Evolutionary conservation across 371 early-diverging fungal genomes (phyloP).

Genomic region (Haplosporangium sp.): DNA sequence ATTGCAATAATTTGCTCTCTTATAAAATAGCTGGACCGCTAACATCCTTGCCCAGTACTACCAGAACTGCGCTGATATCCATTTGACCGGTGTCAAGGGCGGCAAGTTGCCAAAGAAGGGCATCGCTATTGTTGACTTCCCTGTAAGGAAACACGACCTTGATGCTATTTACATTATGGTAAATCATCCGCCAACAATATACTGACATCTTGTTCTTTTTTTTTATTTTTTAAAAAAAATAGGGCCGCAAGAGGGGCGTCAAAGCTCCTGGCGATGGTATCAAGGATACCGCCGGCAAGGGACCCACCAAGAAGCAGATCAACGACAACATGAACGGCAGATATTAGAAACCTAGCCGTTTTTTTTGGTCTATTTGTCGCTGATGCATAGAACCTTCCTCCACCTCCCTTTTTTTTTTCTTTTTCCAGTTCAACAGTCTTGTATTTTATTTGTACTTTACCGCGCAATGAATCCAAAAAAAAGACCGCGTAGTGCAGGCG

Average conservation of each 20-base stretch:
- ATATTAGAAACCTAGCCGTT: not conserved
- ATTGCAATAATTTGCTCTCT: not conserved
- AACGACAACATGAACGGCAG: slow-evolving; percentile 33
- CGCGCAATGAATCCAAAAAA: too few species aligned
- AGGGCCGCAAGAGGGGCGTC: slow-evolving; percentile 31
- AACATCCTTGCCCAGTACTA: slow-evolving; percentile 79
- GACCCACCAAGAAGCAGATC: slow-evolving; percentile 35
- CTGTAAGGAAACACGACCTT: not conserved
- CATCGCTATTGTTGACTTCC: slow-evolving; percentile 36
- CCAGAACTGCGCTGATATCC: slow-evolving; percentile 79
- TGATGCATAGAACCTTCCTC: not conserved
- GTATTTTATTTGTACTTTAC: too few species aligned
- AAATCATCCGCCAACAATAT: not conserved
- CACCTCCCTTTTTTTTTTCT: not conserved
- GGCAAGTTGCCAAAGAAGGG: slow-evolving; percentile 19
- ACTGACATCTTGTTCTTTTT: not conserved
- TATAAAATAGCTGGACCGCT: slow-evolving; percentile 66
- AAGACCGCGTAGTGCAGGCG: too few species aligned
- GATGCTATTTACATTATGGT: not conserved
- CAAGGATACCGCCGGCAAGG: slow-evolving; percentile 34
- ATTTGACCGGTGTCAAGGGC: slow-evolving; percentile 22
- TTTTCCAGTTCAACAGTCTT: not conserved
- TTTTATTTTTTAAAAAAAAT: not conserved
- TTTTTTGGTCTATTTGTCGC: not conserved
- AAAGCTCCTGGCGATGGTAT: slow-evolving; percentile 31